phyloP scores from a whole-genome alignment of 805 yeast species.

The Danielozyma ontarioensis region DNA sequence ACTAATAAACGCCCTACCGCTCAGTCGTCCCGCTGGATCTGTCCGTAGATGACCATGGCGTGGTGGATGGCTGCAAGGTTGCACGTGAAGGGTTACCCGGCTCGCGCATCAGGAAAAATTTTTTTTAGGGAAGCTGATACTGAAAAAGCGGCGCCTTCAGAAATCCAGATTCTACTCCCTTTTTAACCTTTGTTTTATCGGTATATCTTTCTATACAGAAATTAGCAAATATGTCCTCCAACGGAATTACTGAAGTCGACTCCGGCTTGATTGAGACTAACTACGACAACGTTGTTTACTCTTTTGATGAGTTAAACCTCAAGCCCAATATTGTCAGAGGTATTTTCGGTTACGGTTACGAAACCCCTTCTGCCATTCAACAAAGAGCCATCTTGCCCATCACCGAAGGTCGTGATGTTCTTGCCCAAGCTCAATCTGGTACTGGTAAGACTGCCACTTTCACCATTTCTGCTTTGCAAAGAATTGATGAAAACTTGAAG shows the following conservation, averaged over 20 bases:
- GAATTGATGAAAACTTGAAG: constrained; percentile 66
- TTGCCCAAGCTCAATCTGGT: constrained; percentile 88
- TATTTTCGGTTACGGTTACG: constrained; percentile 77
- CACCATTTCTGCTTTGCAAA: constrained; percentile 67
- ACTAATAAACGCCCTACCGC: too few relatives aligned
- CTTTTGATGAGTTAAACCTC: constrained; percentile 71
- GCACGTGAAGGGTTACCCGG: constrained; percentile 12
- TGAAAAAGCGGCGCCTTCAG: too few relatives aligned
- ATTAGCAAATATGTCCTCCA: constrained; percentile 48
- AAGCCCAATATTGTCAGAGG: constrained; percentile 65
- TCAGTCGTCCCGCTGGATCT: not conserved
- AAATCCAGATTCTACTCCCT: constrained; percentile 4
- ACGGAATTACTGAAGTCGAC: constrained; percentile 77
- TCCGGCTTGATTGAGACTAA: constrained; percentile 84
- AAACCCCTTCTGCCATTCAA: constrained; percentile 78
- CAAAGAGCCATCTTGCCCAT: constrained; percentile 76
- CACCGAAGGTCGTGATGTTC: constrained; percentile 63
- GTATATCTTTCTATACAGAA: constrained; percentile 3
- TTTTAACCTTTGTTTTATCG: too few relatives aligned
- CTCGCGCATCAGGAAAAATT: constrained; percentile 7
- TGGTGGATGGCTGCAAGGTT: not conserved
- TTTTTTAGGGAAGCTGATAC: constrained; percentile 3
- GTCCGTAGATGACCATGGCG: not conserved
- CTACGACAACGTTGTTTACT: constrained; percentile 81
- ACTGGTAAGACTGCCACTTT: constrained; percentile 90